Base-by-base conservation (phyloP, 495 filamentous ascomycete species). In the Trichoderma gamsii region DNA sequence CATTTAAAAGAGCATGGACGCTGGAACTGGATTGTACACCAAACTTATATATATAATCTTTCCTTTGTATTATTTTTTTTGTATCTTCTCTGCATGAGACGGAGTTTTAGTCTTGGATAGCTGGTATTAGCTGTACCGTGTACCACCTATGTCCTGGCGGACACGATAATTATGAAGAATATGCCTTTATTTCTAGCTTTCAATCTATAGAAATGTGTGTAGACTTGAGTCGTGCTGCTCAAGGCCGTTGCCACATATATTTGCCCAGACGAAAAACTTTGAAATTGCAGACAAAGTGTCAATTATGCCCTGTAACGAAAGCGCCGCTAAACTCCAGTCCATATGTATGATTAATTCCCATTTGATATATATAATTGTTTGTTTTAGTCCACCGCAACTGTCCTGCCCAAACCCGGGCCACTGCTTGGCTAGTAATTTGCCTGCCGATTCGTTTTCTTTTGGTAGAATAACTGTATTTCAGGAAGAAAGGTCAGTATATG, bases 381-480 rank as follows among this genome's bases (percentile, higher is more conserved):
- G 2, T 12, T 61, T 38, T 5, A 11, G 4, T 52, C 9, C 25
- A 61, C 25, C 18, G 6, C 51, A 3, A n/a, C 25, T 25, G 8
- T 32, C 6, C 27, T 61, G 73, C 76, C 80, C 79, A 73, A 66
- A 75, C 80, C 78, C 76, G 79, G 79, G 77, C 79, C 68, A 67
- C 78, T 66, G 46, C 49, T 49, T 63, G 72, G 76, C 71, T 81
- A 82, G 71, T 78, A 82, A 23, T 35, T 66, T 59, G 73, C 71
- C 29, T 80, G 78, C 72, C 81, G 77, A 79, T 83, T 83, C 56
- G 79, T 83, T 78, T 82, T 83, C 74, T 83, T 83, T 74, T 83
- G 80, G 72, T 83, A 83, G 68, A 82, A 83, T 38, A 83, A 69
- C 81, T 83, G 66, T 67, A 80, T 29, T 1, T 23, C 12, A 43